Evolutionary conservation across 1,139 yeast species (phyloP), one percentile per base, ranked within the genome.

Genomic region (Yamadazyma membranifaciens): DNA sequence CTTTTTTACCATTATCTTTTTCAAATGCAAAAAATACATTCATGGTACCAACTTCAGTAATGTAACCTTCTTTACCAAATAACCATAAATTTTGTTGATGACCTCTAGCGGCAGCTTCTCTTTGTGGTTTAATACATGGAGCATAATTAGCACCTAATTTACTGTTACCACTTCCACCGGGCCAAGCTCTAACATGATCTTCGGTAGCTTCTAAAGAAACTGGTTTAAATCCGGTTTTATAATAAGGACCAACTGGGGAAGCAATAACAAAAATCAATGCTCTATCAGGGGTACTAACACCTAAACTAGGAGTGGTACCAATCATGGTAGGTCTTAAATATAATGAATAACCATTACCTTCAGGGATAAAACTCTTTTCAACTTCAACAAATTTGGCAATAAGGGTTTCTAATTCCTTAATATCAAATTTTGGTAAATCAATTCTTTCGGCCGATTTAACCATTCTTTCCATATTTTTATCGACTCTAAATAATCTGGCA

Each of bases 41-140:
- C 98, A 92, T 92, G 45, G 98, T 89, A 52, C 98, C 98, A 45
- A 87, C 98, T 69, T 92, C 98, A 48, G 98, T 92, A 56, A 92
- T 78, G 62, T 81, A 69, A 46, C 89, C 88, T 57, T 91, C 92
- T 38, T 85, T 87, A 42, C 97, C 97, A 58, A 91, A 89, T 53
- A 92, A 73, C 98, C 98, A 92, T 63, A 92, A 73, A 73, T 91
- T 89, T 68, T 92, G 98, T 60, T 86, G 91, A 73, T 82, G 91
- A 36, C 98, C 98, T 59, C 86, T 79, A 34, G 73, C 58, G 39
- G 96, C 95, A 38, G 98, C 98, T 65, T 82, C 80, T 52, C 79
- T 69, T 69, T 87, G 96, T 25, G 98, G 97, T 57, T 79, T 75
- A 57, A 91, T 80, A 63, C 96, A 87, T 42, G 98, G 96, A 33